A percentile compares a stretch with the other conserved stretches of the same genome.
phyloP scores from a whole-genome alignment of 192 early-diverging fungal species.

The Kickxella alabastrina region DNA sequence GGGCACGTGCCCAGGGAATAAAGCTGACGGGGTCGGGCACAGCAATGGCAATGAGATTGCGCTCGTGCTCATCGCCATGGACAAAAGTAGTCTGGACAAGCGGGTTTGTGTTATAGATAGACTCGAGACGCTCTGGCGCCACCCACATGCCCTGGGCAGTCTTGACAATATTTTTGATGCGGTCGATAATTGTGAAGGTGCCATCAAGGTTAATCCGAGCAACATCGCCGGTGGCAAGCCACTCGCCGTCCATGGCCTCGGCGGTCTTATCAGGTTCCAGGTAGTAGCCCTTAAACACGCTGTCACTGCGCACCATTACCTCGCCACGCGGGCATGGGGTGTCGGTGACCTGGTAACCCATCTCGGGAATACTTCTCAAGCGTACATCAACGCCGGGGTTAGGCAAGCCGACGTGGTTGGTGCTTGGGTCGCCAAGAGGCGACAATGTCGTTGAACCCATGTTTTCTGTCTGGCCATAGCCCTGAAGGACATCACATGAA shows the following conservation, averaged over 20 bases:
- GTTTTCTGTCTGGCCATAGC: constrained; percentile 82
- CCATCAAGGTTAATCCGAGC: constrained; percentile 63
- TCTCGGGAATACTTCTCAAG: constrained; percentile 76
- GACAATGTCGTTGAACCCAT: constrained; percentile 46
- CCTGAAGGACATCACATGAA: constrained; percentile 65
- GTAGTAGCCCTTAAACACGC: constrained; percentile 70
- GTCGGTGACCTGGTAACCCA: constrained; percentile 74
- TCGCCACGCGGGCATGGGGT: constrained; percentile 77
- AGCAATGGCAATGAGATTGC: constrained; percentile 74
- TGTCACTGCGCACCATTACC: constrained; percentile 70
- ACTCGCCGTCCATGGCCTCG: constrained; percentile 69
- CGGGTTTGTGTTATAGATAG: constrained; percentile 57
- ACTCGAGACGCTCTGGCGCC: constrained; percentile 83
- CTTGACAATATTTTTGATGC: constrained; percentile 73
- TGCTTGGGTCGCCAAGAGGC: constrained; percentile 48
- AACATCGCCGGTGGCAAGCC: constrained; percentile 81
- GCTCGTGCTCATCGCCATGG: constrained; percentile 77
- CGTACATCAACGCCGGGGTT: constrained; percentile 68
- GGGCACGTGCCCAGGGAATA: constrained; percentile 56
- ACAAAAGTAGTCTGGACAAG: constrained; percentile 47
- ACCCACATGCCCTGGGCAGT: constrained; percentile 80
- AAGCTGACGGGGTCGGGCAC: constrained; percentile 76
- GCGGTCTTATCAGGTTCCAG: constrained; percentile 68
- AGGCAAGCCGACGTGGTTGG: constrained; percentile 67
- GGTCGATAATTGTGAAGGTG: constrained; percentile 65